A percentile compares a stretch with the other conserved stretches of the same genome.
Evolutionary conservation across 331 rosid genomes (phyloP).

Genomic region (Dryas integrifolia): DNA sequence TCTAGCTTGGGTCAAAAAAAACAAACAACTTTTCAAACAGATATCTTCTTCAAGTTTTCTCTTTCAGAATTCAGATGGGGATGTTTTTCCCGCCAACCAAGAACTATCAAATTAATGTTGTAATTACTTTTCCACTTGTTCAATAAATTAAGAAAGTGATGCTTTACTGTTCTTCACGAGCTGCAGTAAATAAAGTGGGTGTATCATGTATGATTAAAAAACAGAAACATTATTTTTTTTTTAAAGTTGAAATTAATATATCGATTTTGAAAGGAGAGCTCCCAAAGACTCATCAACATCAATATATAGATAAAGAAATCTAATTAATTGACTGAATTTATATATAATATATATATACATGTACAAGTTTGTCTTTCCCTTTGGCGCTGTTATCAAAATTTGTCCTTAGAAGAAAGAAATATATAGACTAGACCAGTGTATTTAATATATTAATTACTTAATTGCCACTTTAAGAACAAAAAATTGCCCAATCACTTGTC

Average conservation of each 20-base stretch:
- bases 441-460: not conserved
- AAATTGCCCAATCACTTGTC: not conserved
- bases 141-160: conserved; percentile 13
- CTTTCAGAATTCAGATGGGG: not conserved
- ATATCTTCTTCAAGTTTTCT: too few species aligned
- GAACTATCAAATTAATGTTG: not conserved
- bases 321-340: too few species aligned
- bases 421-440: not conserved
- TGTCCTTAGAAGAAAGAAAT: not conserved
- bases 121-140: conserved; percentile 8
- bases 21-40: not conserved
- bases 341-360: too few species aligned
- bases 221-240: not conserved
- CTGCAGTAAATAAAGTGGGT: not conserved
- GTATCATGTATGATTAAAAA: not conserved
- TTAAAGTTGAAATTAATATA: not conserved
- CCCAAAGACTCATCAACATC: not conserved
- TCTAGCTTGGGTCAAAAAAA: not conserved
- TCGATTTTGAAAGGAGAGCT: not conserved
- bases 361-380: not conserved
- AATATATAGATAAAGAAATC: too few species aligned
- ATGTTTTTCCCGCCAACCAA: conserved; percentile 24
- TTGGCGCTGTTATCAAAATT: not conserved
- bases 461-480: too few species aligned
- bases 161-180: conserved; percentile 19